Evolutionary conservation across 1,284 basidiomycete species (phyloP).

Genomic region (Mycocalia duriaeana): DNA sequence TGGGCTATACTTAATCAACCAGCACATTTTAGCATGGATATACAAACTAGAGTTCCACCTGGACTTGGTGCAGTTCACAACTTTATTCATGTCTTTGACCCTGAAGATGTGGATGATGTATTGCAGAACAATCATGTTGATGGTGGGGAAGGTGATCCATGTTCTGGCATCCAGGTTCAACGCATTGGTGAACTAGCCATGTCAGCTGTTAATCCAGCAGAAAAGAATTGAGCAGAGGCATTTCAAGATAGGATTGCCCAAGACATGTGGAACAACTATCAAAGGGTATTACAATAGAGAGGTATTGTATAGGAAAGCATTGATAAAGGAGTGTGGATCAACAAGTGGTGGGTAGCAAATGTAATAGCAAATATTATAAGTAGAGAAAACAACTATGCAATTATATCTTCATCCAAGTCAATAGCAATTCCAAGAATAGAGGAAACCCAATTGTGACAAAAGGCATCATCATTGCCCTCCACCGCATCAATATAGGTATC

Average conservation of each 20-base stretch:
- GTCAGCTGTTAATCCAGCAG: neutral
- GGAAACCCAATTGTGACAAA: no score
- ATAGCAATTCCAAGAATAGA: no score
- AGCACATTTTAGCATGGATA: constrained; percentile 20
- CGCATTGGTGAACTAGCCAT: neutral
- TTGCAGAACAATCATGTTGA: neutral
- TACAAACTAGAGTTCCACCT: constrained; percentile 24
- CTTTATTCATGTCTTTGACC: constrained; percentile 15
- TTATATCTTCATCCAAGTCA: no score
- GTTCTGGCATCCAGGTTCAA: neutral
- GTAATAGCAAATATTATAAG: no score
- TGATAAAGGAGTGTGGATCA: no score
- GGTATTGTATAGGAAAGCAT: no score
- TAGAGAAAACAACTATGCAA: no score
- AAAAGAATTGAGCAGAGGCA: neutral
- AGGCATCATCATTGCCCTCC: no score
- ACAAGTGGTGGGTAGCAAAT: no score
- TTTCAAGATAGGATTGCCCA: neutral
- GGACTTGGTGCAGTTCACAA: constrained; percentile 21
- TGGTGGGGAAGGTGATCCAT: neutral
- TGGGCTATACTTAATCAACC: constrained; percentile 20
- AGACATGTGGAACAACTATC: neutral
- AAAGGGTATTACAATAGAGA: neutral
- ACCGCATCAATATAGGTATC: no score
- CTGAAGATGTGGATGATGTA: neutral